A percentile compares a stretch with the other conserved stretches of the same genome.
These are phyloP conservation scores for Aspergillus niger DNA, from an alignment of 2,329 filamentous ascomycete genomes.

Conservation along the genomic window DNA sequence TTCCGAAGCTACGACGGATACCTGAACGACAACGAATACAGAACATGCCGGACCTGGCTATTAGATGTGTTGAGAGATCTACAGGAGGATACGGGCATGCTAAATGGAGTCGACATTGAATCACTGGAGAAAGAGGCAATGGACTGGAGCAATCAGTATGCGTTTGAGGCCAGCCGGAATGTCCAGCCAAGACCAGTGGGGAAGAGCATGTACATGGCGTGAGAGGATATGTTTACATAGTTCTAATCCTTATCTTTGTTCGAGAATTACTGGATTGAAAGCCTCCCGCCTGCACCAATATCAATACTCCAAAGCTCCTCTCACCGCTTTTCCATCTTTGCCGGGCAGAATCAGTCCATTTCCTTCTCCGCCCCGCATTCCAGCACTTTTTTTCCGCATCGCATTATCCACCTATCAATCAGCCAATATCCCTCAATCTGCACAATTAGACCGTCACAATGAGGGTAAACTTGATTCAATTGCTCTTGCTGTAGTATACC, in stretches of 20 bases:
- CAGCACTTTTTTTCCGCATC: conserved; percentile 10
- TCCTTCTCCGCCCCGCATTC: conserved; percentile 13
- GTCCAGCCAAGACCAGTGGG: conserved; percentile 23
- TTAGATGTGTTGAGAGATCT: conserved; percentile 21
- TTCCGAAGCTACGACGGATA: conserved; percentile 22
- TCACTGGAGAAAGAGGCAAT: conserved; percentile 23
- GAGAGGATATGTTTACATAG: neutral
- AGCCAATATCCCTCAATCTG: neutral
- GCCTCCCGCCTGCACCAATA: neutral
- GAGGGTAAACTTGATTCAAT: conserved; percentile 23
- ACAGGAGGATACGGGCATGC: neutral
- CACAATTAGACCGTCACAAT: conserved; percentile 16
- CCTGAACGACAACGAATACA: conserved; percentile 18
- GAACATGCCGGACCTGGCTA: conserved; percentile 26
- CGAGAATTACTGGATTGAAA: neutral
- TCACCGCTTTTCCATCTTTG: neutral
- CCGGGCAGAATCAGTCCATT: neutral
- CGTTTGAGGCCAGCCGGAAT: conserved; percentile 17
- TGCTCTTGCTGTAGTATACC: neutral
- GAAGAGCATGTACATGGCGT: neutral
- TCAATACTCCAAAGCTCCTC: neutral
- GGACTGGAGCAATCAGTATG: conserved; percentile 25
- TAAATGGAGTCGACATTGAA: conserved; percentile 12
- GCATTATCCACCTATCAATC: neutral
- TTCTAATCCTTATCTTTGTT: neutral